phyloP scores from a whole-genome alignment of 2,329 filamentous ascomycete species.

The Alternaria metachromatica region DNA sequence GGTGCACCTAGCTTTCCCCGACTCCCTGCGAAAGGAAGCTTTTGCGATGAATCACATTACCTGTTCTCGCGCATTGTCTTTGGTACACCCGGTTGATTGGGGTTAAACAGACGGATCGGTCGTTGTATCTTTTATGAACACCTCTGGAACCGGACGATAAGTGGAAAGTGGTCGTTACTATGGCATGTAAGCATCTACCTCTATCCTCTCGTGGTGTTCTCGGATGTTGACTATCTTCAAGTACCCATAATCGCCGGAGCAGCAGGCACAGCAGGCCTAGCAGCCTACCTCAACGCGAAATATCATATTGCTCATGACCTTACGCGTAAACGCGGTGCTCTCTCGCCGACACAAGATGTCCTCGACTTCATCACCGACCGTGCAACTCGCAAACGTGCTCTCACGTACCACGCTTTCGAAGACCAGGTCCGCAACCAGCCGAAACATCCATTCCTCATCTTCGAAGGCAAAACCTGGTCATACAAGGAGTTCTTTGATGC shows the following conservation, averaged over 20 bases:
- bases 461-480: slow-evolving; percentile 44
- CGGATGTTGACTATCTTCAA: slow-evolving; percentile 10
- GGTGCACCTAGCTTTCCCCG: not conserved
- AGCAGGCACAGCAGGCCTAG: slow-evolving; percentile 35
- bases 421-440: slow-evolving; percentile 47
- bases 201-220: too few relatives aligned
- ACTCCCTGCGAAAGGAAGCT: not conserved
- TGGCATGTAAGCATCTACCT: slow-evolving; percentile 17
- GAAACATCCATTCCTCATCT: slow-evolving; percentile 43
- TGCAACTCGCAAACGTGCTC: slow-evolving; percentile 25
- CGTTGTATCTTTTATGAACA: not conserved
- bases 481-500: slow-evolving; percentile 43
- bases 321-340: slow-evolving; percentile 21
- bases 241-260: slow-evolving; percentile 38
- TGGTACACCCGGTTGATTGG: not conserved
- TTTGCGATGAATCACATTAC: not conserved
- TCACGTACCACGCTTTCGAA: slow-evolving; percentile 42
- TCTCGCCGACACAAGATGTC: slow-evolving; percentile 23
- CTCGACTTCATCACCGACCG: slow-evolving; percentile 27
- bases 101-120: not conserved
- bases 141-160: not conserved
- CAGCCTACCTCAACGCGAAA: slow-evolving; percentile 48
- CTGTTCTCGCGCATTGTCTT: not conserved
- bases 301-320: slow-evolving; percentile 41
- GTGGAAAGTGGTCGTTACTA: not conserved